Evolutionary conservation across 139 green algal genomes (phyloP), one percentile per base, ranked within the genome.

Genomic region (Tetraselmis chui): DNA sequence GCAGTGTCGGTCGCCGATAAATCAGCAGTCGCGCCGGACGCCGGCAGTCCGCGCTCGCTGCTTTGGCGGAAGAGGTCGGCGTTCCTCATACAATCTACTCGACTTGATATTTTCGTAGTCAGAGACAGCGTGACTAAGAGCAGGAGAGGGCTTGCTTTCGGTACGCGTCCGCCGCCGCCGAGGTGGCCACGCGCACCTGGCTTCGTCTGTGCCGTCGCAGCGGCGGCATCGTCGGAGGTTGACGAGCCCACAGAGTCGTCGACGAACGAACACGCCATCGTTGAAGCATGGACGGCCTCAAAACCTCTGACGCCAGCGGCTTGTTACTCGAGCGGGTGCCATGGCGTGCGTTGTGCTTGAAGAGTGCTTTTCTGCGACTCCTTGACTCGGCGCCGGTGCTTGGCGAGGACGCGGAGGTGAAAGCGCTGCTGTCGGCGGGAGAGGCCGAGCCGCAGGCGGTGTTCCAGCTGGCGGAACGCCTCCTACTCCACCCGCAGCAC

Each of bases 321-420:
- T n/a, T n/a, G n/a, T n/a, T 93, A 92, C 22, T 74, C 31, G 28
- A 28, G 27, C 78, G 84, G 88, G 81, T 85, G 86, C 86, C 87
- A 94, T 28, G 89, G 88, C 97, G 97, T 88, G 93, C 97, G 87
- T 97, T 97, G 91, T 96, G 97, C 89, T 95, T 89, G 28, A 91
- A 92, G 5, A 83, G 74, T 32, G 85, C 85, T 59, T 95, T 95
- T 67, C 80, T 59, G 2, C 95, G 83, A 0, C 91, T 92, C 22
- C 85, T 29, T 82, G 79, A 58, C 79, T 29, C 11, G 45, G 2
- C 2, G 30, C 30, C 1, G 80, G 80, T 22, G 30, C 59, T 30
- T 31, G n/a, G 32, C n/a, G 80, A 83, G 59, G 59, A 83, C 26
- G 80, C 59, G 2, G 59, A 78, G 30, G 26, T 83, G 24, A 26